These are phyloP conservation scores for Entophlyctis helioformis DNA, from an alignment of 192 early-diverging fungal genomes.

Conservation along the genomic window DNA sequence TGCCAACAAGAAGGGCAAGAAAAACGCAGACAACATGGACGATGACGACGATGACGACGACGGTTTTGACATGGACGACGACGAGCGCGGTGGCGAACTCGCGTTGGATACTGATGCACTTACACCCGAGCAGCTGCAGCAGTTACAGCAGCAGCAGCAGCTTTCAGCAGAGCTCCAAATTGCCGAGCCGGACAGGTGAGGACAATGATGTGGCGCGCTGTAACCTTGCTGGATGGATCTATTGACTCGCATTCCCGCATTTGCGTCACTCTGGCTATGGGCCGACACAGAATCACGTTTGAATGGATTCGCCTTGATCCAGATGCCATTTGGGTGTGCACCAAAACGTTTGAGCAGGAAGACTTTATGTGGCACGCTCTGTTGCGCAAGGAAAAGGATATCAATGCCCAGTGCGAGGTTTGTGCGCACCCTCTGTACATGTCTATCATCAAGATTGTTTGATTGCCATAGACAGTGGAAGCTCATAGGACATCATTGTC, in stretches of 20 bases:
- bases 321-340: conserved; percentile 86
- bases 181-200: conserved; percentile 5
- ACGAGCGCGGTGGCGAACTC: conserved; percentile 27
- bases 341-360: conserved; percentile 72
- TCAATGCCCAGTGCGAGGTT: conserved; percentile 81
- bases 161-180: not conserved
- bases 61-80: conserved; percentile 4
- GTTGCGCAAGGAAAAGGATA: conserved; percentile 79
- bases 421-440: not conserved
- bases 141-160: not conserved
- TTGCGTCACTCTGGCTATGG: not conserved
- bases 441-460: conserved; percentile 2
- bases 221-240: not conserved
- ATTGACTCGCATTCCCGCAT: not conserved
- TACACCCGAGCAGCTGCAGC: not conserved
- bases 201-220: not conserved
- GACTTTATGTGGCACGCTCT: conserved; percentile 95
- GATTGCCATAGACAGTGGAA: not conserved
- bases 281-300: conserved; percentile 58
- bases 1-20: conserved; percentile 36
- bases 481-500: not conserved
- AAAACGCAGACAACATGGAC: conserved; percentile 31
- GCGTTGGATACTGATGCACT: not conserved
- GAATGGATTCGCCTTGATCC: conserved; percentile 97
- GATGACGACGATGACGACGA: conserved; percentile 13